A percentile compares a stretch with the other conserved stretches of the same genome.
phyloP scores from a whole-genome alignment of 257 asterid species.

The Penstemon eatonii region DNA sequence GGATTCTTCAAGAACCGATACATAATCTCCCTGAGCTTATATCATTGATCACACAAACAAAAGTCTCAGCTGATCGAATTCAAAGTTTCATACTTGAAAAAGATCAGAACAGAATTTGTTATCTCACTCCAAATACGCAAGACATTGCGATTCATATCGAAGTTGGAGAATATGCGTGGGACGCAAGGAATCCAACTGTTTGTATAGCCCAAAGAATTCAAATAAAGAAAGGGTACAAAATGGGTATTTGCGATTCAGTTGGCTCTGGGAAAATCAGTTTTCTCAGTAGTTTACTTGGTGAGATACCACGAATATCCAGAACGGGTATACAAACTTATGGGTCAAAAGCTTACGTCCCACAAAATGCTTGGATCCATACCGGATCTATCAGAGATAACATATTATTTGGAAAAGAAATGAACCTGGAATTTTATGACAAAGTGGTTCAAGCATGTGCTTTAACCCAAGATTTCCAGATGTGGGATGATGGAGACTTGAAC shows the following conservation, averaged over 20 bases:
- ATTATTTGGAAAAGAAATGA: slow-evolving; percentile 76
- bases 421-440: slow-evolving; percentile 47
- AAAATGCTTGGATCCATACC: slow-evolving; percentile 89
- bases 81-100: slow-evolving; percentile 55
- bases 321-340: slow-evolving; percentile 54
- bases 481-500: slow-evolving; percentile 66
- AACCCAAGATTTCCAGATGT: slow-evolving; percentile 60
- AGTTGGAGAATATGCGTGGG: slow-evolving; percentile 73
- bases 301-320: slow-evolving; percentile 68
- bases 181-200: slow-evolving; percentile 46
- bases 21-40: slow-evolving; percentile 81
- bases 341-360: slow-evolving; percentile 77
- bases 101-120: slow-evolving; percentile 44
- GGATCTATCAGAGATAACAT: slow-evolving; percentile 79
- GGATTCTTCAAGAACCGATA: too few relatives aligned
- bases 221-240: slow-evolving; percentile 63
- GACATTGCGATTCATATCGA: slow-evolving; percentile 66
- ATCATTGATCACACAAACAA: slow-evolving; percentile 76
- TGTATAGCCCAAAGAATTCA: slow-evolving; percentile 45
- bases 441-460: slow-evolving; percentile 77
- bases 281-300: slow-evolving; percentile 66
- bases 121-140: slow-evolving; percentile 27
- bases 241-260: slow-evolving; percentile 79
- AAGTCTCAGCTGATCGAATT: slow-evolving; percentile 70
- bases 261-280: slow-evolving; percentile 89